These are phyloP conservation scores for Platanus orientalis DNA, from an alignment of 164 flowering plant genomes.

Conservation along the genomic window DNA sequence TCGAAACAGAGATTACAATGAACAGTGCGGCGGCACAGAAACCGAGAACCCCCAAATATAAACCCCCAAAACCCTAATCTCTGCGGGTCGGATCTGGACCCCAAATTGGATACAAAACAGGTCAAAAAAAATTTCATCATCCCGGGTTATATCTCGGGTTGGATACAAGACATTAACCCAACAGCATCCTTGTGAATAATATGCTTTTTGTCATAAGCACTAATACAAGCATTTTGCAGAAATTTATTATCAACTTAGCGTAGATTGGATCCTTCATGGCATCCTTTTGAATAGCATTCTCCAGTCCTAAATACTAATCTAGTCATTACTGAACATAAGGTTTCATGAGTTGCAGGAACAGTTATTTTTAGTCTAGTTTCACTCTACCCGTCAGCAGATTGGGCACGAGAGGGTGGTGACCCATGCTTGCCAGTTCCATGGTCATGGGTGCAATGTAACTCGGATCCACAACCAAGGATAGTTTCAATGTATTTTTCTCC, in stretches of 20 bases:
- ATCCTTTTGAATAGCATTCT: neutral
- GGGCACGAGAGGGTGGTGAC: slow-evolving; percentile 97
- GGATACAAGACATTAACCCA: no score
- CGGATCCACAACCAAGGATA: slow-evolving; percentile 73
- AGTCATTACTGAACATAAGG: slow-evolving; percentile 10
- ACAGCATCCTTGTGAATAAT: slow-evolving; percentile 1
- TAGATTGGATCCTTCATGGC: neutral
- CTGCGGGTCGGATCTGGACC: no score
- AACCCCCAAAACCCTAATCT: no score
- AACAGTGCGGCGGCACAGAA: no score
- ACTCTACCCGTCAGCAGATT: slow-evolving; percentile 48
- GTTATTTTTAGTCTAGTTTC: slow-evolving; percentile 43
- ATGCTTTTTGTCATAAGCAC: slow-evolving; percentile 1
- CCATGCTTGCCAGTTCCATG: slow-evolving; percentile 93
- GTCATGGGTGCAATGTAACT: slow-evolving; percentile 84
- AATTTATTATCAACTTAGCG: neutral
- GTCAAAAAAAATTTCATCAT: no score
- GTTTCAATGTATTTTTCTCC: slow-evolving; percentile 46
- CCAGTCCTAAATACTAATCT: neutral
- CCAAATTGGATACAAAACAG: no score
- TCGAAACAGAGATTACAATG: no score
- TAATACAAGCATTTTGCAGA: neutral
- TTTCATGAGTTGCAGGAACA: slow-evolving; percentile 44
- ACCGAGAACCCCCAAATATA: no score
- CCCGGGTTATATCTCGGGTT: no score